Evolutionary conservation across 1,284 basidiomycete species (phyloP).

Genomic region (Melampsora medusae): DNA sequence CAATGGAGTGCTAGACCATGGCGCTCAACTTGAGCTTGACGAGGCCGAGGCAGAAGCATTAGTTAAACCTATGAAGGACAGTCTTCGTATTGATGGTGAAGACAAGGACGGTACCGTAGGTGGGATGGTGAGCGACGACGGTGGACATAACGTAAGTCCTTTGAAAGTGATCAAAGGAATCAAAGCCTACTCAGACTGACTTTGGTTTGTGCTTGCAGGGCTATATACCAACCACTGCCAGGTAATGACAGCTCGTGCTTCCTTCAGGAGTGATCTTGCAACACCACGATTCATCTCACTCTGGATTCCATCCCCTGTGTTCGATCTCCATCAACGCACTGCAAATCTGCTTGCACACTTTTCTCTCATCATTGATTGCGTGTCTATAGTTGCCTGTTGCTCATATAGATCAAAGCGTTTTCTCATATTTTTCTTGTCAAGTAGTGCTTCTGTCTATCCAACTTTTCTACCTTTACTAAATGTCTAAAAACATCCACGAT

Average conservation of each 20-base stretch:
- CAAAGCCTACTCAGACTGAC: background rate
- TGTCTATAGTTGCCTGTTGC: too few species aligned
- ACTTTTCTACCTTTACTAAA: too few species aligned
- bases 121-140: slow-evolving; percentile 38
- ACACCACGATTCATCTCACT: too few species aligned
- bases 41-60: slow-evolving; percentile 12
- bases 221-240: slow-evolving; percentile 27
- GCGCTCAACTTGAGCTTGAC: background rate
- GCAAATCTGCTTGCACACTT: too few species aligned
- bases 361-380: too few species aligned
- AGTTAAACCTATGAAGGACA: slow-evolving; percentile 35
- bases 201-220: slow-evolving; percentile 9
- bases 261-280: too few species aligned
- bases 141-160: slow-evolving; percentile 36
- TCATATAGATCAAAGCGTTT: too few species aligned
- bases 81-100: slow-evolving; percentile 26
- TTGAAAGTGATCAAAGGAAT: background rate
- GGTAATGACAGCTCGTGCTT: background rate
- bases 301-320: too few species aligned
- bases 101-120: slow-evolving; percentile 36
- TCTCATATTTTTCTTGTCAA: too few species aligned
- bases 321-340: too few species aligned
- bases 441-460: too few species aligned
- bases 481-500: too few species aligned
- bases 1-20: background rate